A percentile compares a stretch with the other conserved stretches of the same genome.
phyloP scores from a whole-genome alignment of 2,329 filamentous ascomycete species.

The Sporothrix schenckii region DNA sequence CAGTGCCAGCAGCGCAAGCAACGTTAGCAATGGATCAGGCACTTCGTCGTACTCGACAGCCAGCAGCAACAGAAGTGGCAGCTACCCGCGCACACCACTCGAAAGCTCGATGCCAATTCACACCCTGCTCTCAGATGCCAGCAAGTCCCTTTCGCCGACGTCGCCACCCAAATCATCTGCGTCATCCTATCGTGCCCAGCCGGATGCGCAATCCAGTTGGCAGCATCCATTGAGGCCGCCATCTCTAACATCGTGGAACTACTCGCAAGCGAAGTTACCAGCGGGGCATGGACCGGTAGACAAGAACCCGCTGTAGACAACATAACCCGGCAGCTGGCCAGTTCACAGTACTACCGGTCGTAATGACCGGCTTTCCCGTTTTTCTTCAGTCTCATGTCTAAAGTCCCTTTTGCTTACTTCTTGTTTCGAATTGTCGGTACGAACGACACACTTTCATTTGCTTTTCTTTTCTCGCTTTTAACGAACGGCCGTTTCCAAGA shows the following conservation, averaged over 20 bases:
- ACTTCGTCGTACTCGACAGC: slow-evolving; percentile 45
- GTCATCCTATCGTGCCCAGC: not conserved
- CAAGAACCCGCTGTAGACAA: slow-evolving; percentile 15
- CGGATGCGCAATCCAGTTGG: not conserved
- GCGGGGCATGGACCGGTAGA: slow-evolving; percentile 16
- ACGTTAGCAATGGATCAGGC: slow-evolving; percentile 42
- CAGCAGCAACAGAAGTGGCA: slow-evolving; percentile 26
- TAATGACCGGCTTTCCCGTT: not conserved
- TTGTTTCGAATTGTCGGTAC: not conserved
- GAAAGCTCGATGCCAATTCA: slow-evolving; percentile 60
- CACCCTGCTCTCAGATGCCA: slow-evolving; percentile 47
- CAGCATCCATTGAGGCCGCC: not conserved
- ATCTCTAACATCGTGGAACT: not conserved
- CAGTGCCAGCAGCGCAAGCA: slow-evolving; percentile 34
- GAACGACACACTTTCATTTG: slow-evolving; percentile 1
- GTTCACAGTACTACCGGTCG: slow-evolving; percentile 18
- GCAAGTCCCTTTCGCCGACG: slow-evolving; percentile 26
- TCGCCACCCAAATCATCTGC: slow-evolving; percentile 9
- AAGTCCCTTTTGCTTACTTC: not conserved
- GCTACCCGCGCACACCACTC: slow-evolving; percentile 50
- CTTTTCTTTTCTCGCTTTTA: not conserved
- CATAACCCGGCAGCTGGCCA: slow-evolving; percentile 28
- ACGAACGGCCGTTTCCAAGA: not conserved
- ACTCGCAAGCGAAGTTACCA: slow-evolving; percentile 2
- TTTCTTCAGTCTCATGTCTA: not conserved